Evolutionary conservation across 108 stramenopile species (phyloP).

Genomic region (Skeletonema tropicum): DNA sequence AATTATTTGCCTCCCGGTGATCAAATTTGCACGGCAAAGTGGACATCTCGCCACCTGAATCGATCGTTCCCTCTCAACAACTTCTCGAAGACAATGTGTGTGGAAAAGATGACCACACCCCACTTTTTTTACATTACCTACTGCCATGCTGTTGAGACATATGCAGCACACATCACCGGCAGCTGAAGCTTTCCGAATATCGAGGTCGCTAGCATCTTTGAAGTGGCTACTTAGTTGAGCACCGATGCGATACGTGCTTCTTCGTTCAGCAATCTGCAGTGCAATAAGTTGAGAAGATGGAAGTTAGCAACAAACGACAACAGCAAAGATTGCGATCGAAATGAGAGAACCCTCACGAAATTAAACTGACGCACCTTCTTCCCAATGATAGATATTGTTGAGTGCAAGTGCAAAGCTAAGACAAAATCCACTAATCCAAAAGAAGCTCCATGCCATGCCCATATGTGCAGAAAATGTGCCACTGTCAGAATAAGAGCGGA

Average conservation of each 20-base stretch:
- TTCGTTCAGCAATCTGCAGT: conserved; percentile 58
- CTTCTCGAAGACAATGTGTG: conserved; percentile 77
- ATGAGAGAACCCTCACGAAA: not conserved
- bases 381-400: conserved; percentile 57
- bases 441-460: conserved; percentile 64
- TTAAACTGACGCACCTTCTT: conserved; percentile 42
- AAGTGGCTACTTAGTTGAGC: conserved; percentile 59
- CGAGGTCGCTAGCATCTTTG: conserved; percentile 67
- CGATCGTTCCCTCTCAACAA: conserved; percentile 73
- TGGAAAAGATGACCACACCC: conserved; percentile 81
- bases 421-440: conserved; percentile 77
- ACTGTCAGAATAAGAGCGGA: conserved; percentile 53
- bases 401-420: conserved; percentile 73
- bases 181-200: conserved; percentile 62
- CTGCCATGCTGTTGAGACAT: conserved; percentile 70
- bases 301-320: not conserved
- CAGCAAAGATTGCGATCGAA: not conserved
- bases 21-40: conserved; percentile 66
- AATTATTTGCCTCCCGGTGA: conserved; percentile 44
- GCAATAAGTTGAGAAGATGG: not conserved
- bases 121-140: conserved; percentile 71
- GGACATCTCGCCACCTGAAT: conserved; percentile 73
- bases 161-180: conserved; percentile 85
- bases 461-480: conserved; percentile 74
- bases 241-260: conserved; percentile 65